Conservation (phyloP, 805 yeast genomes). For the Isabelozyma pseudorhagii region DNA sequence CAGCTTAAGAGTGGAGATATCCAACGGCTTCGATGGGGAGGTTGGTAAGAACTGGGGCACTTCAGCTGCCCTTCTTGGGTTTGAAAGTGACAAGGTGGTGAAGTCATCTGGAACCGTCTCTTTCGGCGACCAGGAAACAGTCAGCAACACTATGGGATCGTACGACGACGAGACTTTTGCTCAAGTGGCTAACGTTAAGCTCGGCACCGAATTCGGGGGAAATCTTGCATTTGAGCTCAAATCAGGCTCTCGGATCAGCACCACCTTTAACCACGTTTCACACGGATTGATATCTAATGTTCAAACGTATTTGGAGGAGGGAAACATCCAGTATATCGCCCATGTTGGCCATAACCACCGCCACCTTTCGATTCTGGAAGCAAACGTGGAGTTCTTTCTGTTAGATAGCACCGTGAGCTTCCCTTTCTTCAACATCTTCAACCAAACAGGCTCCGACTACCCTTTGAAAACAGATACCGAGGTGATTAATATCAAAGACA, state of each 20-base stretch:
- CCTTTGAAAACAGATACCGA: constrained; percentile 4
- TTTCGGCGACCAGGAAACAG: constrained; percentile 14
- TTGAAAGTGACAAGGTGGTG: constrained; percentile 40
- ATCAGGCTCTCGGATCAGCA: constrained; percentile 33
- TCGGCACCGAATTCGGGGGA: constrained; percentile 31
- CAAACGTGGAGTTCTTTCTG: constrained; percentile 9
- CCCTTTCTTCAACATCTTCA: constrained; percentile 21
- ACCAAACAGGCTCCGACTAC: constrained; percentile 2
- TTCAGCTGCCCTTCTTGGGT: constrained; percentile 47
- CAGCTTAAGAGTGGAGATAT: constrained; percentile 34
- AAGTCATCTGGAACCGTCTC: constrained; percentile 32
- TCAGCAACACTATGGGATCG: constrained; percentile 16
- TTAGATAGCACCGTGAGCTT: constrained; percentile 16
- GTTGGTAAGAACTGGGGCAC: constrained; percentile 47
- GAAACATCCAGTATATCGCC: constrained; percentile 33
- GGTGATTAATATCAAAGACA: constrained; percentile 14
- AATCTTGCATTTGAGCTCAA: constrained; percentile 31
- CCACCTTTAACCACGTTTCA: constrained; percentile 25
- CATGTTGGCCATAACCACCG: constrained; percentile 17
- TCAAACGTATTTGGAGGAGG: constrained; percentile 35
- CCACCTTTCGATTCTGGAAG: constrained; percentile 15
- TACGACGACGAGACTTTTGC: constrained; percentile 4
- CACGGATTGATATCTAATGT: constrained; percentile 35
- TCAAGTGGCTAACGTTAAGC: constrained; percentile 38
- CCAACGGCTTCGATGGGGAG: constrained; percentile 9